Base-by-base conservation (phyloP, 2,329 filamentous ascomycete genomes). In the Colletotrichum godetiae region DNA sequence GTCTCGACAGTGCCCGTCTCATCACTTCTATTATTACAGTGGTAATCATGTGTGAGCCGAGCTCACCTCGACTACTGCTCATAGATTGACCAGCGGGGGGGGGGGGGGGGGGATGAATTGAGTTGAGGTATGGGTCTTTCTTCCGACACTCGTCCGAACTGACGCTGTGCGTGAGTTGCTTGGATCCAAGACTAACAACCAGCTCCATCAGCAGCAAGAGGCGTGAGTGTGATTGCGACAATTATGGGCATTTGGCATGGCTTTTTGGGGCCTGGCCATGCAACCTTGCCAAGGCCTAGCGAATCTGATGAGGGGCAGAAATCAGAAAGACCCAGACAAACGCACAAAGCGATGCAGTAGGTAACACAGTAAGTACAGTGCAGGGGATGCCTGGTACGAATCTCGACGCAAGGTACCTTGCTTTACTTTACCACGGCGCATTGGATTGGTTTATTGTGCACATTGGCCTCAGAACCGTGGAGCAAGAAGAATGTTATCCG, bases 311-410 rank as follows among this genome's bases (percentile, higher is more conserved):
- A 65, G 49, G 68, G 37, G 70, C 59, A 59, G 37, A 42, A 42
- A 19, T 15, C 13, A 42, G 59, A 58, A 33, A 72, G 53, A 61
- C 59, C 70, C 56, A 70, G 70, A 70, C 60, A 69, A 73, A 60
- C 24, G 22, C 67, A 42, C 46, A 64, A 70, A 61, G 67, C 67
- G 70, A n/a, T 49, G 7, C 7, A 49, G 13, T 8, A 7, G 15
- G 13, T 37, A 37, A 5, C 15, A 37, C 37, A 42, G 37, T 15
- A 42, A 42, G 37, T 42, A 42, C 13, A 42, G 37, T 6, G 37
- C 60, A 70, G 58, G 58, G 65, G 58, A 63, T n/a, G 66, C 58
- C 58, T 72, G 58, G 37, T 58, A 62, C 63, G 69, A 72, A 53
- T 11, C 27, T 24, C 49, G 42, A n/a, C 19, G 37, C 11, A 58